phyloP scores from a whole-genome alignment of 139 green algal genomes.

The Tetraselmis striata region DNA sequence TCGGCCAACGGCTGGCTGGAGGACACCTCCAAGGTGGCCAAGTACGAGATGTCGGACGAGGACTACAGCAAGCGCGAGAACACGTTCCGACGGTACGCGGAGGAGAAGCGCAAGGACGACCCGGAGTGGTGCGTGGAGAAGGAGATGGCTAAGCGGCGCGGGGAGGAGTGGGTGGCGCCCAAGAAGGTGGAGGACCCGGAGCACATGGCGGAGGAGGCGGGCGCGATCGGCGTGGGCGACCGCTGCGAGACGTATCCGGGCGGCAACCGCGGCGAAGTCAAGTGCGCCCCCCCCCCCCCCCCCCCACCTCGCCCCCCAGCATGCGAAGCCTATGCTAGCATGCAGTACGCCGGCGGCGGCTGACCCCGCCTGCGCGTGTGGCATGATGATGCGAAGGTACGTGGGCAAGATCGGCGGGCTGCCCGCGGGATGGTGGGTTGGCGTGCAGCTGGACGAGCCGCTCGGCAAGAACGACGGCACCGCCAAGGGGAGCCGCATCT shows the following conservation, averaged over 20 bases:
- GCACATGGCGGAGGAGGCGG: conserved; percentile 38
- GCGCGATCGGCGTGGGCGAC: conserved; percentile 42
- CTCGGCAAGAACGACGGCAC: conserved; percentile 93
- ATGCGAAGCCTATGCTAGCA: too few species aligned
- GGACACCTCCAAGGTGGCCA: conserved; percentile 89
- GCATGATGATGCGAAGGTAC: conserved; percentile 29
- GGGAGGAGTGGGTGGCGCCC: conserved; percentile 3
- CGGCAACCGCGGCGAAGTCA: conserved; percentile 75
- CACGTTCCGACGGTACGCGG: conserved; percentile 86
- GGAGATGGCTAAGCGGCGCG: conserved; percentile 60
- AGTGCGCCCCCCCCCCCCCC: too few species aligned
- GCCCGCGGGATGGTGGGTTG: conserved; percentile 81
- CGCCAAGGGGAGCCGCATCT: conserved; percentile 70
- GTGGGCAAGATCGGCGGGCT: conserved; percentile 66
- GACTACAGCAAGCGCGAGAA: conserved; percentile 85
- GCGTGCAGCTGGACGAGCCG: conserved; percentile 92
- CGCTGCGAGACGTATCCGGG: conserved; percentile 87
- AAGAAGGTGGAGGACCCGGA: conserved; percentile 35
- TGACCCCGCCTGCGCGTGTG: too few species aligned
- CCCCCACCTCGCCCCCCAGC: too few species aligned
- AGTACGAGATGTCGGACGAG: conserved; percentile 96
- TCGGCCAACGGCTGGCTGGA: conserved; percentile 90
- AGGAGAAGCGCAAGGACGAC: conserved; percentile 70
- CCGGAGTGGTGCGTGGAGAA: conserved; percentile 85
- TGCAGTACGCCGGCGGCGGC: too few species aligned